phyloP scores from a whole-genome alignment of 164 flowering plant genomes.

The Protea cynaroides region DNA sequence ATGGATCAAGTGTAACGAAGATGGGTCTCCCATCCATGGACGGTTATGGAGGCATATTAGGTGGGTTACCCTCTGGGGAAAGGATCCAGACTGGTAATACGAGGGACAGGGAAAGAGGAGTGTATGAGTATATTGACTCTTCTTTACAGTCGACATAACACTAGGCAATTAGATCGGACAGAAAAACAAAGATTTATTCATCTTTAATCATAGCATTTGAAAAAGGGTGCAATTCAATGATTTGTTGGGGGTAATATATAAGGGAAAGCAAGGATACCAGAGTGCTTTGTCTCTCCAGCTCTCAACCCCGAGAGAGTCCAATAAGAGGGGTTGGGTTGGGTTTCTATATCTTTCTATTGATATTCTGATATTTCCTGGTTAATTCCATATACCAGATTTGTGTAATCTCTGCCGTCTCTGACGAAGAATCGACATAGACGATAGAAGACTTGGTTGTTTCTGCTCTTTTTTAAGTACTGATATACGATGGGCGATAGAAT shows the following conservation, averaged over 20 bases:
- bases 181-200: neutral
- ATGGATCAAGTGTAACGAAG: no score
- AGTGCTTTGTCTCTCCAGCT: neutral
- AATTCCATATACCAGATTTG: neutral
- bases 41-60: no score
- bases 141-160: no score
- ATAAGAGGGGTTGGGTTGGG: neutral
- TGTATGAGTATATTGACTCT: no score
- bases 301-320: neutral
- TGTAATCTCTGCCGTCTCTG: neutral
- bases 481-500: constrained; percentile 64
- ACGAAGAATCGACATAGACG: neutral
- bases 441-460: neutral
- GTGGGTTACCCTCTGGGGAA: no score
- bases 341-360: neutral
- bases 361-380: neutral
- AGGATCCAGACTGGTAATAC: no score
- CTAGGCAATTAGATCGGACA: no score
- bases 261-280: neutral
- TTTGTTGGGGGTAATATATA: neutral
- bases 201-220: neutral
- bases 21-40: no score
- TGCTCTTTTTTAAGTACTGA: neutral
- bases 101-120: no score
- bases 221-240: neutral